phyloP scores from a whole-genome alignment of 306 rosid genomes.

The Albizia julibrissin region DNA sequence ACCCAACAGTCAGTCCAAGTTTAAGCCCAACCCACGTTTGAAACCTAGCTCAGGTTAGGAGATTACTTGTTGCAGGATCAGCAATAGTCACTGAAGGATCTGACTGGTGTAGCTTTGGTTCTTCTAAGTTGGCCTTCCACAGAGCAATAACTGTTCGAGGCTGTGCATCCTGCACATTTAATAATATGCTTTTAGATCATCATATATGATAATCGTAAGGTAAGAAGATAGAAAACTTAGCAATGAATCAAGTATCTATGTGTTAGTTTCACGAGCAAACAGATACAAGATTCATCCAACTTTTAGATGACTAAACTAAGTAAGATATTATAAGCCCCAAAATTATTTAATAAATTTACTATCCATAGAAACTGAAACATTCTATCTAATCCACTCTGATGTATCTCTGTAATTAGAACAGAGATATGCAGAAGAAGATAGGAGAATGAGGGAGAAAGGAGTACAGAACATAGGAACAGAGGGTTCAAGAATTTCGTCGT shows the following conservation, averaged over 20 bases:
- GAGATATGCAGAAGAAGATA: too few species aligned
- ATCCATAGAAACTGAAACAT: background rate
- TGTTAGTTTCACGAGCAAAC: constrained; percentile 8
- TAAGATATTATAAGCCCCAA: background rate
- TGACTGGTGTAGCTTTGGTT: constrained; percentile 73
- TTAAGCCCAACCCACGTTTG: background rate
- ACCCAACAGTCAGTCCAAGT: background rate
- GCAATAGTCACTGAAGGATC: constrained; percentile 77
- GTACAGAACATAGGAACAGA: too few species aligned
- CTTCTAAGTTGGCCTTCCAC: constrained; percentile 87
- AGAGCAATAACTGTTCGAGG: constrained; percentile 71
- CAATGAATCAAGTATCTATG: constrained; percentile 19
- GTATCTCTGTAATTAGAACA: too few species aligned
- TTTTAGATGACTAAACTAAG: constrained; percentile 3
- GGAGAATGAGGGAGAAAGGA: too few species aligned
- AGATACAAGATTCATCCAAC: constrained; percentile 8
- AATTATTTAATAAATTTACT: background rate
- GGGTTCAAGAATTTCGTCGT: too few species aligned
- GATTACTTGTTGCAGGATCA: constrained; percentile 59
- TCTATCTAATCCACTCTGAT: background rate
- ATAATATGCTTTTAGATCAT: constrained; percentile 25
- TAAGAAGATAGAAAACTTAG: constrained; percentile 15
- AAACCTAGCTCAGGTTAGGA: constrained; percentile 28
- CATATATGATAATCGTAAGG: constrained; percentile 17
- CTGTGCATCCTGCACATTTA: constrained; percentile 72